Evolutionary conservation across 768 basidiomycete species (phyloP), one percentile per base, ranked within the genome.

Genomic region (Pholiota conissans): DNA sequence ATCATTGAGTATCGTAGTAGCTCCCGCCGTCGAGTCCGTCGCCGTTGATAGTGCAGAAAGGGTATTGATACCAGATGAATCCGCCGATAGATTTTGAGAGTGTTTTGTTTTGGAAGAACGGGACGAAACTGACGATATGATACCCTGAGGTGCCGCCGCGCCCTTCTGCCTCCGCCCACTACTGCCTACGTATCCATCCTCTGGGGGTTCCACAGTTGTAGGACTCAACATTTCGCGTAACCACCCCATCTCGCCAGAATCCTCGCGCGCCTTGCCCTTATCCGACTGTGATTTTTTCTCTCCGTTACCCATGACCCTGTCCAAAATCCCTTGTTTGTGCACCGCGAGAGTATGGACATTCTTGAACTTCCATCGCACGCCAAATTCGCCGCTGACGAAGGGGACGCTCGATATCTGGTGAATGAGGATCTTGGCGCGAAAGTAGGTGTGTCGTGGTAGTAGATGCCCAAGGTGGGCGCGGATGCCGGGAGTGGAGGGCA

Each of bases 321-420:
- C 67, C 45, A 81, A 65, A 29, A 84, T 63, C 3, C 82, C 79
- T 27, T 65, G 62, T 65, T 79, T 74, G 18, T 73, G 59, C 13
- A 71, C 69, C 2, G 78, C 67, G 1, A 69, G 59, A 8, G 61
- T 61, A 34, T 76, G 72, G 2, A 76, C 77, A 61, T 84, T 79
- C 75, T 84, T 88, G 71, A 91, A 82, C 70, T 84, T 86, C 89
- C 90, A 91, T 20, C 79, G 75, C 5, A 87, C 80, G 18, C 77
- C 84, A 65, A 91, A 90, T 65, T 89, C 81, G 60, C 90, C 90
- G 39, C 76, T 73, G 30, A 90, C 82, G 56, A 90, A 82, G 0
- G 90, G 90, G 0, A 92, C 85, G 61, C 83, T 87, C 18, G 81
- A 77, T 20, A 92, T 79, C 62, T 90, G 82, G 71, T 90, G 86